These are phyloP conservation scores for Apiotrichum akiyoshidainum DNA, from an alignment of 1,284 basidiomycete species.

Conservation along the genomic window DNA sequence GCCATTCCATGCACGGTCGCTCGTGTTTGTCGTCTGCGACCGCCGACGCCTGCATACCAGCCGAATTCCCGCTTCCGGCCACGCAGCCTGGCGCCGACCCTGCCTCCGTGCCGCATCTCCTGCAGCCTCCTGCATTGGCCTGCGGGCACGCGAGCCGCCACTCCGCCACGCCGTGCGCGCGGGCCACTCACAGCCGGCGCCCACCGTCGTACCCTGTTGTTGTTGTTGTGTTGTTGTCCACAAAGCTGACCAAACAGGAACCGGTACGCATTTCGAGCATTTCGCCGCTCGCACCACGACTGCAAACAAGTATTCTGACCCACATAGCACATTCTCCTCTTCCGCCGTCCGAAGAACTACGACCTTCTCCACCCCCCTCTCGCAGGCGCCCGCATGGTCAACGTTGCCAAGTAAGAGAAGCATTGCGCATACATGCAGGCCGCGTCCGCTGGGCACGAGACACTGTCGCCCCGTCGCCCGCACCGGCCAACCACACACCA, in stretches of 20 bases:
- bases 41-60: not conserved
- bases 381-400: conserved; percentile 27
- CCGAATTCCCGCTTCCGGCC: not conserved
- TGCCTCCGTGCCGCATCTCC: not conserved
- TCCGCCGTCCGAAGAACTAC: conserved; percentile 47
- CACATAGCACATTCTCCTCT: conserved; percentile 44
- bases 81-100: not conserved
- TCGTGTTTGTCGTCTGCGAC: not conserved
- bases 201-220: not conserved
- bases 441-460: too few relatives aligned
- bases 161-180: not conserved
- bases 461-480: too few relatives aligned
- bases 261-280: conserved; percentile 24
- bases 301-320: not conserved
- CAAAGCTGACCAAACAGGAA: conserved; percentile 26
- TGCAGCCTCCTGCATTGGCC: not conserved
- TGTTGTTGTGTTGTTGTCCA: not conserved
- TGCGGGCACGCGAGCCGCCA: not conserved
- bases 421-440: not conserved
- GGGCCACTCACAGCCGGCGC: not conserved
- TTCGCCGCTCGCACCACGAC: not conserved
- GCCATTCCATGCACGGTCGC: too few relatives aligned
- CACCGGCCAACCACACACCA: too few relatives aligned
- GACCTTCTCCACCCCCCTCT: conserved; percentile 42
- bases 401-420: conserved; percentile 18